Conservation (phyloP, 1,284 basidiomycete species). For the Inonotus obliquus region DNA sequence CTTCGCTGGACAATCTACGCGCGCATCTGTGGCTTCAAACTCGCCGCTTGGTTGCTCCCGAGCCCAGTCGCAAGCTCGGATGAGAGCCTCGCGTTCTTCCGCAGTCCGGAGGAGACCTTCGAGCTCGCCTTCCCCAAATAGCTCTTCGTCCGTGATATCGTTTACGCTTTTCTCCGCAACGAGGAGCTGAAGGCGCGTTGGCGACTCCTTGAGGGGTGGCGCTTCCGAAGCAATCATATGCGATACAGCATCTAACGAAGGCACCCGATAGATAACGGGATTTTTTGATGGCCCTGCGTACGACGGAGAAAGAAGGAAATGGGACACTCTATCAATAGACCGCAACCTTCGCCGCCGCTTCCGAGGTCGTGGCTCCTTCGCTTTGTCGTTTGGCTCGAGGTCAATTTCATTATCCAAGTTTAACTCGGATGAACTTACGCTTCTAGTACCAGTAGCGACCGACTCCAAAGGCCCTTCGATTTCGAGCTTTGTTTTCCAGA, state of each 20-base stretch:
- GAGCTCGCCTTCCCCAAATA: slow-evolving; percentile 51
- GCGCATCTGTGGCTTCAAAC: slow-evolving; percentile 5
- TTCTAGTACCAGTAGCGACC: slow-evolving; percentile 33
- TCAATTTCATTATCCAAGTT: slow-evolving; percentile 15
- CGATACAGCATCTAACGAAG: slow-evolving; percentile 22
- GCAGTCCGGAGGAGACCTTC: slow-evolving; percentile 42
- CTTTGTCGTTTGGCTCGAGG: slow-evolving; percentile 17
- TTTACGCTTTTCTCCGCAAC: slow-evolving; percentile 45
- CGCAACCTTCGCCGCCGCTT: slow-evolving; percentile 36
- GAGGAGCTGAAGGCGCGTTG: slow-evolving; percentile 61
- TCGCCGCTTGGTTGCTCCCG: slow-evolving; percentile 29
- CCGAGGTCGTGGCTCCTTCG: slow-evolving; percentile 22
- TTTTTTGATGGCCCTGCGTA: slow-evolving; percentile 18
- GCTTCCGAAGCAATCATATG: slow-evolving; percentile 51
- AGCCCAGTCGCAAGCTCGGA: slow-evolving; percentile 25
- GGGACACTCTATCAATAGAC: slow-evolving; percentile 41
- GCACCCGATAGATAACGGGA: slow-evolving; percentile 21
- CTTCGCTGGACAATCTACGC: background rate
- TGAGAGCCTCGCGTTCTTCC: slow-evolving; percentile 36
- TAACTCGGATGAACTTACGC: slow-evolving; percentile 25
- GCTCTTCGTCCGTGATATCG: slow-evolving; percentile 47
- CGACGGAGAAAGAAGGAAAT: slow-evolving; percentile 53
- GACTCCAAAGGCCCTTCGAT: slow-evolving; percentile 31
- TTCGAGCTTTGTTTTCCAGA: slow-evolving; percentile 42
- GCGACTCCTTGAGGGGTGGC: slow-evolving; percentile 30